Base-by-base conservation (phyloP, 2,329 filamentous ascomycete species). In the Microdochium paspali region DNA sequence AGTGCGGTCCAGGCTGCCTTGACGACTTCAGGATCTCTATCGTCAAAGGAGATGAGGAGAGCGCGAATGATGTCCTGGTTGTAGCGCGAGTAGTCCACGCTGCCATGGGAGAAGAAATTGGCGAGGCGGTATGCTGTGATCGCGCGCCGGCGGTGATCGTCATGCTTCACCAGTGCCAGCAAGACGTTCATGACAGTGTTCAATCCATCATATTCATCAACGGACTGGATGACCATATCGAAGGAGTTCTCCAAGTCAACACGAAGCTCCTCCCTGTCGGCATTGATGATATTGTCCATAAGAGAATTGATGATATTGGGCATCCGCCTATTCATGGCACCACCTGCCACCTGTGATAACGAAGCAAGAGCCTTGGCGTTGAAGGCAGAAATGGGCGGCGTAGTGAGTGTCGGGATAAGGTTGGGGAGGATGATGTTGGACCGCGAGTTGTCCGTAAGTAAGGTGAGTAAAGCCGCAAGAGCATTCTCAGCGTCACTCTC, bases 381-480 rank as follows among this genome's bases (percentile, higher is more conserved):
- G 76, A 98, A 98, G 1, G 85, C 80, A 24, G 90, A 87, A 56
- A 98, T 95, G 2, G 93, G 93, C 47, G 89, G 84, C 9, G 87
- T 85, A 50, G 94, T 87, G 26, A 98, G 77, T 2, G 90, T 97
- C 1, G 94, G 93, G 50, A 98, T 89, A 48, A 98, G 83, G 65
- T 95, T 96, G 20, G 93, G 94, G 49, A 98, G 72, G 58, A 98
- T 98, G 56, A 95, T 90, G 65, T 96, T 98, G 21, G 91, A 95
- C 53, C 93, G 80, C 7, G 89, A 93, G 15, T 88, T 84, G 65
- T 98, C 93, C 0, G 91, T 97, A 53, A 98, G 83, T 21, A 98
- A 77, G 0, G 93, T 98, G 52, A 98, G 79, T 40, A 98, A 82
- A 39, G 93, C 94, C 46, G 90, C 87, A 20, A 98, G 74, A 10